Conservation (phyloP, 805 yeast species). For the Diddensiella transvaalensis region DNA sequence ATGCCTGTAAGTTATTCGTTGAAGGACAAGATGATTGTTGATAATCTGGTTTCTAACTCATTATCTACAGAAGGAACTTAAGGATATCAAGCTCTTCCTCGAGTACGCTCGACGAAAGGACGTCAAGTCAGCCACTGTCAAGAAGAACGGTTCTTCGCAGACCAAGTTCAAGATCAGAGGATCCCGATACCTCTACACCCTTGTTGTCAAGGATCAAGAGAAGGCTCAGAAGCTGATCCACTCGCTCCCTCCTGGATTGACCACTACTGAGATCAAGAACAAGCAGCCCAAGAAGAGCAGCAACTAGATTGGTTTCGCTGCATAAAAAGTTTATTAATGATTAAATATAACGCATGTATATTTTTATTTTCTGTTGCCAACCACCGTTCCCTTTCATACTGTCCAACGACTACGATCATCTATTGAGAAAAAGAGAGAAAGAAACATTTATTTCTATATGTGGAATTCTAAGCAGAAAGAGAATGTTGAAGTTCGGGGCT, state of each 20-base stretch:
- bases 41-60: constrained; percentile 4
- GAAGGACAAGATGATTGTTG: not conserved
- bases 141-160: constrained; percentile 87
- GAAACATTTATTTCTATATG: not conserved
- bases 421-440: not conserved
- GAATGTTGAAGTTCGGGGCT: constrained; percentile 19
- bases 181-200: constrained; percentile 88
- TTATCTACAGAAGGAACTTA: constrained; percentile 60
- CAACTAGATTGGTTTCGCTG: not conserved
- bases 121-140: constrained; percentile 89
- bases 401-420: not conserved
- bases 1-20: constrained; percentile 14
- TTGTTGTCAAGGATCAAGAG: constrained; percentile 90
- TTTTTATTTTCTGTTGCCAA: not conserved
- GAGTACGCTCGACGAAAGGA: constrained; percentile 84
- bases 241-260: constrained; percentile 80
- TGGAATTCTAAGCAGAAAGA: constrained; percentile 1
- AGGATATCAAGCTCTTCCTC: constrained; percentile 95
- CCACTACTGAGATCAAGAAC: constrained; percentile 29
- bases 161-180: constrained; percentile 99
- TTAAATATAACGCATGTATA: not conserved
- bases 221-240: constrained; percentile 97
- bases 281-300: constrained; percentile 23
- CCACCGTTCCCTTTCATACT: too few relatives aligned
- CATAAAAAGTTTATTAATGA: not conserved